A percentile compares a stretch with the other conserved stretches of the same genome.
These are phyloP conservation scores for Xerocomellus chrysenteron DNA, from an alignment of 768 basidiomycete species.

Conservation along the genomic window DNA sequence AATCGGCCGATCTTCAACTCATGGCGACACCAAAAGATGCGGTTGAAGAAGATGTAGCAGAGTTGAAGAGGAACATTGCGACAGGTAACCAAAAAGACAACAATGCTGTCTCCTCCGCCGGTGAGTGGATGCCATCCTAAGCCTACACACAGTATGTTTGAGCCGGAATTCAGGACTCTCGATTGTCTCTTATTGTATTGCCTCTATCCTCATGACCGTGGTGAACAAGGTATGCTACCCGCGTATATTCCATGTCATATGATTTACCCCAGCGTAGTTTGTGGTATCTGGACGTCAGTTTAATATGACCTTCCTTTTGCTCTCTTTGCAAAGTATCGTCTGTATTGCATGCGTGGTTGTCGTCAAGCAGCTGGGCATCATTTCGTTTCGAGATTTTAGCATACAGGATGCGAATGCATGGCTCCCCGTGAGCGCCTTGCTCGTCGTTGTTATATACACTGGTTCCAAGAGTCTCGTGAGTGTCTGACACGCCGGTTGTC, in stretches of 20 bases:
- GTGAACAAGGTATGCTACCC: constrained; percentile 78
- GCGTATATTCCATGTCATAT: neutral
- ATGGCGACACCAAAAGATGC: constrained; percentile 19
- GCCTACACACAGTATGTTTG: neutral
- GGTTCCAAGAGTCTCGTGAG: constrained; percentile 95
- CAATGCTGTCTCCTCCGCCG: constrained; percentile 18
- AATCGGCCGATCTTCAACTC: neutral
- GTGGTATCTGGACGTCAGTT: constrained; percentile 93
- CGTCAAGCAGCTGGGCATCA: constrained; percentile 74
- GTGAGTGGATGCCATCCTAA: constrained; percentile 15
- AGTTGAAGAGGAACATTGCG: constrained; percentile 52
- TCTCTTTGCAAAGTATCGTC: constrained; percentile 88
- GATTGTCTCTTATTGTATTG: constrained; percentile 85
- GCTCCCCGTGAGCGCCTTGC: constrained; percentile 91
- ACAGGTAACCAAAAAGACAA: constrained; percentile 34
- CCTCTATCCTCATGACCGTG: constrained; percentile 95
- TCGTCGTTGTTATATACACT: constrained; percentile 96
- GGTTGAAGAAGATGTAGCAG: constrained; percentile 44
- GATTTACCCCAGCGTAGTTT: constrained; percentile 50
- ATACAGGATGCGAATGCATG: constrained; percentile 82
- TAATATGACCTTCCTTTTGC: constrained; percentile 95
- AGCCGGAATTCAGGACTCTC: constrained; percentile 60
- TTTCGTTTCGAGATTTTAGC: constrained; percentile 85
- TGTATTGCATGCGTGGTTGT: constrained; percentile 74
- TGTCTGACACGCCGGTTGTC: constrained; percentile 7